Evolutionary conservation across 2,329 filamentous ascomycete species (phyloP), one percentile per base, ranked within the genome.

Genomic region (Rutstroemia sp.): DNA sequence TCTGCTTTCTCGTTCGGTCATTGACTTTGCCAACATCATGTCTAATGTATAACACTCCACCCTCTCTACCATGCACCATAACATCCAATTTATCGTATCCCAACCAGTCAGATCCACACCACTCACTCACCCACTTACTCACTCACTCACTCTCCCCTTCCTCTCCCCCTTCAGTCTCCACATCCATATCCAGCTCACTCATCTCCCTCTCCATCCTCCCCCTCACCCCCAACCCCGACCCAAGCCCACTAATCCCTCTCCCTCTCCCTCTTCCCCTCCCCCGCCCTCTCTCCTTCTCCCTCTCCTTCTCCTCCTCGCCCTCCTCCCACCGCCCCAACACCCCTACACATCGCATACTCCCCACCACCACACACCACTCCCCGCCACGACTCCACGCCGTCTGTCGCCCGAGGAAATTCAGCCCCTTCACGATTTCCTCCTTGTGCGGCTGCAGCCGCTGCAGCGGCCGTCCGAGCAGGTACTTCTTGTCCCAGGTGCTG

Each of bases 341-440:
- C 4, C 56, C 66, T 55, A 69, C 54, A 7, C 62, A 50, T 8
- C 65, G 62, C 25, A 37, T 49, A 45, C 65, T 67, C 44, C 67
- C 68, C 7, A 63, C 66, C 7, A 65, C 66, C 23, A 68, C 66
- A 61, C 66, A 69, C 63, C 64, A 68, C 44, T 59, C 54, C 8
- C 67, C 67, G 37, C 62, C 62, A 4, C 5, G 34, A 60, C 68
- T 70, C 68, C 68, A 70, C 2, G 63, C 66, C 6, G 64, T 50
- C 27, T 66, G 62, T 23, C 68, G 54, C 1, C 67, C 68, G n/a
- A 59, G 56, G 47, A 66, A 65, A 0, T 21, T 48, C 5, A 64
- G 27, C 12, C 58, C 58, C 38, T 54, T 62, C 0, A 67, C 56
- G 19, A 60, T 50, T 41, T 65, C 66, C 2, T 62, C 59, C 37